Evolutionary conservation across 1,139 yeast species (phyloP).

Genomic region (Pichia sp.): DNA sequence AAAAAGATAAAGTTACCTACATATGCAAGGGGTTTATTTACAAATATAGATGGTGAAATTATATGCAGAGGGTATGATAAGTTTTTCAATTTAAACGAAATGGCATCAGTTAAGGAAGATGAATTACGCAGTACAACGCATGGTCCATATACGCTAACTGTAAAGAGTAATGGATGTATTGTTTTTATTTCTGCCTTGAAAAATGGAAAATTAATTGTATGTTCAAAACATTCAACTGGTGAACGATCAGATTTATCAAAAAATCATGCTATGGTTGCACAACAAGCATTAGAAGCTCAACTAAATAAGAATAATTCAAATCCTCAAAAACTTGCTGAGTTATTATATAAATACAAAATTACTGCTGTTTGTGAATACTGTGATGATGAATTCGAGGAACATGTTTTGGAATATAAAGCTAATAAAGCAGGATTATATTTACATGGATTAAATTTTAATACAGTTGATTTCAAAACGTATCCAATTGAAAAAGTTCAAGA

Average conservation of each 20-base stretch:
- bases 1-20: conserved; percentile 53
- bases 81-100: conserved; percentile 79
- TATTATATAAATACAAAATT: conserved; percentile 44
- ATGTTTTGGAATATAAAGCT: conserved; percentile 67
- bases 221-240: conserved; percentile 90
- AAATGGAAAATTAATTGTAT: conserved; percentile 70
- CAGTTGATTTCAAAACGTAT: conserved; percentile 55
- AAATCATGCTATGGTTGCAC: conserved; percentile 77
- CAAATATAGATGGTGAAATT: conserved; percentile 45
- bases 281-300: conserved; percentile 49
- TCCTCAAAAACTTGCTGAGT: conserved; percentile 47
- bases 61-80: conserved; percentile 89
- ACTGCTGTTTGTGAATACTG: conserved; percentile 94
- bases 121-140: conserved; percentile 40
- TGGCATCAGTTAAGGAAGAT: conserved; percentile 44
- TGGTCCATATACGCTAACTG: conserved; percentile 79
- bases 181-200: conserved; percentile 71
- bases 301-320: conserved; percentile 37
- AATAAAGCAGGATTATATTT: conserved; percentile 76
- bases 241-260: conserved; percentile 43
- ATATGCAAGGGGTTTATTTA: conserved; percentile 82
- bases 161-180: conserved; percentile 93
- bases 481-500: conserved; percentile 52
- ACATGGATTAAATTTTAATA: conserved; percentile 80
- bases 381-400: conserved; percentile 93